Evolutionary conservation across 768 basidiomycete genomes (phyloP).

Genomic region (Strobilomyces dryophilus): DNA sequence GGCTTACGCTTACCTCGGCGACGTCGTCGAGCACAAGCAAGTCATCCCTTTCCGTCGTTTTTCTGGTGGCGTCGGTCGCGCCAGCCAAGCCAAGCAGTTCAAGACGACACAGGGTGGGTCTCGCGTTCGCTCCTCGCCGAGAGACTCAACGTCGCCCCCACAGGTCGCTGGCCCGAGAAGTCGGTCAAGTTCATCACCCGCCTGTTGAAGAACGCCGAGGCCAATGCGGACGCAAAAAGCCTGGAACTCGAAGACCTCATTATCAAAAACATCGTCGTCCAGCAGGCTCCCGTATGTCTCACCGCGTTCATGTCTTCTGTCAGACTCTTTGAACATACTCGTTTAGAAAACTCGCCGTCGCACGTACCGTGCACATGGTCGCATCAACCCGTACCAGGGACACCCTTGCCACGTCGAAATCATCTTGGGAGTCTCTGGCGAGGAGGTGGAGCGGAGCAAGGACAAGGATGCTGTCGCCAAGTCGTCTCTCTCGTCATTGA

Average conservation of each 20-base stretch:
- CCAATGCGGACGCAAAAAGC: conserved; percentile 98
- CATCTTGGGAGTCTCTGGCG: conserved; percentile 75
- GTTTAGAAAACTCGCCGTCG: conserved; percentile 95
- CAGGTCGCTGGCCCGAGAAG: conserved; percentile 99
- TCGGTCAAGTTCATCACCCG: conserved; percentile 93
- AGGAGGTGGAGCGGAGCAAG: conserved; percentile 88
- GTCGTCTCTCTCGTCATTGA: conserved; percentile 58
- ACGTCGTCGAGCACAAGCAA: conserved; percentile 96
- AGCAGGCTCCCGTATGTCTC: conserved; percentile 90
- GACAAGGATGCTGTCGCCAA: conserved; percentile 60
- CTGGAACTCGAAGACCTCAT: conserved; percentile 86
- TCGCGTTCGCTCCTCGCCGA: not conserved
- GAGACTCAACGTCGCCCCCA: not conserved
- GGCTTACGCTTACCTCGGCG: conserved; percentile 90
- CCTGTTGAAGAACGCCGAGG: conserved; percentile 97
- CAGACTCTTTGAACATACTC: conserved; percentile 2
- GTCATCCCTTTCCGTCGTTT: conserved; percentile 96
- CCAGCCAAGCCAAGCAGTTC: conserved; percentile 95
- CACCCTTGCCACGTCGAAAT: conserved; percentile 97
- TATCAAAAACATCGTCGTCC: conserved; percentile 97
- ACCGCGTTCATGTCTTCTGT: not conserved
- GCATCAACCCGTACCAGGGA: conserved; percentile 98
- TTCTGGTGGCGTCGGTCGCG: conserved; percentile 91
- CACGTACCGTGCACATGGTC: conserved; percentile 97
- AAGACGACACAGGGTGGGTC: conserved; percentile 89